Evolutionary conservation across 805 yeast genomes (phyloP).

Genomic region (Cyberlindnera americana): DNA sequence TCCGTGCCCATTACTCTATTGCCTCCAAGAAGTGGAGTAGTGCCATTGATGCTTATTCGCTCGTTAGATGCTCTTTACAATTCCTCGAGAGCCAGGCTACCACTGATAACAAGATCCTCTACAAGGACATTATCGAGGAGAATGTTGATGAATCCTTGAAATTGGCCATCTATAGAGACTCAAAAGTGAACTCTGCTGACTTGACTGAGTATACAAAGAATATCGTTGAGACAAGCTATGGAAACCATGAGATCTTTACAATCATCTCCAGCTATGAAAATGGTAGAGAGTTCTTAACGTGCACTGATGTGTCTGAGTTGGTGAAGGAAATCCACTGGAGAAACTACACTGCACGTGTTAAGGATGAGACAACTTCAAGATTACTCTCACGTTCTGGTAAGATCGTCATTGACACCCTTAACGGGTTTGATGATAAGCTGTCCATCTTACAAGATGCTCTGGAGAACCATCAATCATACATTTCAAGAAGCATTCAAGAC

Average conservation of each 20-base stretch:
- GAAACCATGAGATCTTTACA: conserved; percentile 34
- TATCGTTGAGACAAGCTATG: conserved; percentile 31
- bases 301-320: conserved; percentile 29
- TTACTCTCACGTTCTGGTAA: conserved; percentile 41
- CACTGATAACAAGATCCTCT: conserved; percentile 32
- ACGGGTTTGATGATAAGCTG: conserved; percentile 54
- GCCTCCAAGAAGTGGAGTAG: conserved; percentile 51
- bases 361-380: conserved; percentile 70
- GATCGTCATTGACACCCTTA: conserved; percentile 33
- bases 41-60: conserved; percentile 50
- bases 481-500: conserved; percentile 47
- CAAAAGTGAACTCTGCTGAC: conserved; percentile 36
- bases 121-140: conserved; percentile 53
- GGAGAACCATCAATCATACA: conserved; percentile 53
- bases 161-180: conserved; percentile 45
- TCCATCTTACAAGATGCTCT: conserved; percentile 69
- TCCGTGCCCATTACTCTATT: conserved; percentile 49
- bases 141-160: conserved; percentile 65
- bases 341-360: conserved; percentile 56
- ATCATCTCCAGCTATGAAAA: conserved; percentile 36
- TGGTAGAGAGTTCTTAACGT: conserved; percentile 17
- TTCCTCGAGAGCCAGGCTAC: conserved; percentile 39
- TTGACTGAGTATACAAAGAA: conserved; percentile 46
- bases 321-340: conserved; percentile 54
- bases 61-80: conserved; percentile 60